These are phyloP conservation scores for Fusarium domesticum DNA, from an alignment of 2,329 filamentous ascomycete species.

Conservation along the genomic window DNA sequence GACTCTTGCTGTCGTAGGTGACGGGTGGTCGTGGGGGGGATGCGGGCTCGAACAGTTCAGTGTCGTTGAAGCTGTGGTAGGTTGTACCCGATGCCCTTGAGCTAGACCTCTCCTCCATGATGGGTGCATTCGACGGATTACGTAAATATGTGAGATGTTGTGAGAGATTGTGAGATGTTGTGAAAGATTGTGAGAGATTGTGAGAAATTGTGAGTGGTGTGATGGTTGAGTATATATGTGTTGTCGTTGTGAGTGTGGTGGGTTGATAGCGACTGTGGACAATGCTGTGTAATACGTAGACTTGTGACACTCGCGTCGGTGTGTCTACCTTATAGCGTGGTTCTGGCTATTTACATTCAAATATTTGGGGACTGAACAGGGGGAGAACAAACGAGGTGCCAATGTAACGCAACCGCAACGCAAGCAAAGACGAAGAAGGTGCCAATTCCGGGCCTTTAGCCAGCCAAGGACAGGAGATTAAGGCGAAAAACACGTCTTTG, in stretches of 20 bases:
- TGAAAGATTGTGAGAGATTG: not conserved
- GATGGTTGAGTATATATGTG: not conserved
- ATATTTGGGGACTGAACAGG: not conserved
- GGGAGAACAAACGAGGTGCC: too few relatives aligned
- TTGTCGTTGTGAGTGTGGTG: not conserved
- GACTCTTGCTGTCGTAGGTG: slow-evolving; percentile 22
- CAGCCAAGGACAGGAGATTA: slow-evolving; percentile 1
- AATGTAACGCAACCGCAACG: too few relatives aligned
- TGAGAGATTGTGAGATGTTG: not conserved
- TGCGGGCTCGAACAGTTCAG: slow-evolving; percentile 45
- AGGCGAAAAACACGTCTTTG: slow-evolving; percentile 24
- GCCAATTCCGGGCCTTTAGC: not conserved
- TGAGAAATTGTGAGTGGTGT: not conserved
- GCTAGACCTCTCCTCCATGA: slow-evolving; percentile 38
- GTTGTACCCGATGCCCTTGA: slow-evolving; percentile 48
- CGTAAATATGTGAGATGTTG: not conserved
- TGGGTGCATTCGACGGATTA: slow-evolving; percentile 21
- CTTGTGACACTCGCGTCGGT: not conserved
- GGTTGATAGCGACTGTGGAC: not conserved
- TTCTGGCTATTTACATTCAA: not conserved
- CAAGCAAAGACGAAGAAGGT: not conserved
- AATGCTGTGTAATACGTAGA: not conserved
- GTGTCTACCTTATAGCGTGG: not conserved
- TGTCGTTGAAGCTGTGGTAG: slow-evolving; percentile 54
- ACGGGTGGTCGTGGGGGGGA: slow-evolving; percentile 28